Evolutionary conservation across 768 basidiomycete genomes (phyloP), one percentile per base, ranked within the genome.

Genomic region (Mycena vitilis): DNA sequence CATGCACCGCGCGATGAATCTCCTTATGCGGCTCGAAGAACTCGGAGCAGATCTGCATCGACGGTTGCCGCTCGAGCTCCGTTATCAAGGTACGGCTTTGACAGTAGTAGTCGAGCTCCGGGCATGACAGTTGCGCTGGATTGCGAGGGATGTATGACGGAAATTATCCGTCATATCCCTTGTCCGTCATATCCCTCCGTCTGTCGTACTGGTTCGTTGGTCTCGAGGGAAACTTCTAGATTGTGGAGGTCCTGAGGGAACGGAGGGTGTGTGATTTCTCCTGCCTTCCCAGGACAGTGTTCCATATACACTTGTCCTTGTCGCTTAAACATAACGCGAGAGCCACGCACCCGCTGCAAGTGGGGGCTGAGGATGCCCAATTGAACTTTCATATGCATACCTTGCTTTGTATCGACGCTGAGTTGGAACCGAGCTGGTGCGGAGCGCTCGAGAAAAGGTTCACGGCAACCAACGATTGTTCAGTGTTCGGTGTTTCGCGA

Each of bases 291-390:
- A 65, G 38, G 2, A 18, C 30, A 0, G 8, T 9, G 30, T 20
- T 52, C 64, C 64, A 65, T 7, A 1, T 6, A 2, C 15, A 1
- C 15, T 59, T 23, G 5, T 65, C 64, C 13, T 57, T 38, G 20
- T 58, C 56, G 23, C 48, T 37, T 6, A 65, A 0, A n/a, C 48
- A 59, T 8, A 65, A 40, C 25, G 64, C 64, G 20, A 65, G 48
- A 10, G 38, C 37, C 12, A 56, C 20, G 49, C 64, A 65, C 20
- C 20, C 64, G 57, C 4, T 25, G 15, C 10, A 65, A 18, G 30
- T 65, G 56, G 1, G 56, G 64, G 2, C 8, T n/a, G 0, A 65
- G n/a, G 5, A 51, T 15, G 2, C 34, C 23, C 23, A 58, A 15
- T 4, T 34, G 15, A 1, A 4, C 9, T 0, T 11, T 8, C 1